Base-by-base conservation (phyloP, 2,329 filamentous ascomycete species). In the Beauveria australis region DNA sequence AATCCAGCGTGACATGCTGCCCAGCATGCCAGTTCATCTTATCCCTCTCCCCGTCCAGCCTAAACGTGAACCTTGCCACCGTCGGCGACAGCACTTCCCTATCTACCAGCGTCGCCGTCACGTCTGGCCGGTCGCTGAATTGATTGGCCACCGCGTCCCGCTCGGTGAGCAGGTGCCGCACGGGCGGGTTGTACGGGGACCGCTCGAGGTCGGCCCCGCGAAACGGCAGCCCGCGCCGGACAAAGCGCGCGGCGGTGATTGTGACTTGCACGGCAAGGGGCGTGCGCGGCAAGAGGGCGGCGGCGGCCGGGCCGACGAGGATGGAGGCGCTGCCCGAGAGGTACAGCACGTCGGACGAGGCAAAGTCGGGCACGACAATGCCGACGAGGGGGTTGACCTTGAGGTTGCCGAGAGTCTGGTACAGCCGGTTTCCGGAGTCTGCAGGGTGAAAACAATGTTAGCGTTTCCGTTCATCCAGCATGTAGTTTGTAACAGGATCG, bases 401-500 rank as follows among this genome's bases (percentile, higher is more conserved):
- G 16, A 95, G 76, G 68, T 96, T 96, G 1, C 91, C 91, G 0
- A 95, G 79, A 0, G 88, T 90, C 71, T 95, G 91, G 67, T 95
- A 96, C 0, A 94, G 75, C 18, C 89, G 79, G 71, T 96, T 96
- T 8, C 91, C 91, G 0, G 88, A 92, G 70, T 89, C 74, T 76
- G 4, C 4, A 12, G 10, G 30, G 9, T 4, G 30, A 41, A 48
- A 12, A 5, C 5, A 43, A 18, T 40, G 18, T 28, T 37, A 9
- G 46, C 46, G 2, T 24, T 48, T 28, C 16, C 30, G 1, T 33
- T 12, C 30, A 33, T 33, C 30, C 12, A 33, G 30, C 10, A 33
- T 33, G 30, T 33, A 33, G 10, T 12, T 12, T 33, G 30, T 5
- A 33, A 33, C 10, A 12, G 30, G 10, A 22, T 18, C 22, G 70